These are phyloP conservation scores for Penstemon newberryi DNA, from an alignment of 257 asterid species.

Conservation along the genomic window DNA sequence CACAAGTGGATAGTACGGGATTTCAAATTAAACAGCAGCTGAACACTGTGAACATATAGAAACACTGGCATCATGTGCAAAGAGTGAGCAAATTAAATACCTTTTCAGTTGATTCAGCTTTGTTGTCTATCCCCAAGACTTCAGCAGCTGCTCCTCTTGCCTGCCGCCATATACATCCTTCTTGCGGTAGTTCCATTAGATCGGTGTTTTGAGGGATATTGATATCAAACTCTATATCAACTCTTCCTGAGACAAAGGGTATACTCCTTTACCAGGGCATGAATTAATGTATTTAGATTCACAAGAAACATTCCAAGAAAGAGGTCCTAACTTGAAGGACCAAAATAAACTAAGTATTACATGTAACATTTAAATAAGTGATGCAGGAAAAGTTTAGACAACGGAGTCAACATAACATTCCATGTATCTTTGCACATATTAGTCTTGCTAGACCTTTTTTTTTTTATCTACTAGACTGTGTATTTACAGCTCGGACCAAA, in stretches of 20 bases:
- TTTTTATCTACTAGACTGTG: no score
- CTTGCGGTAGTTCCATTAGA: constrained; percentile 71
- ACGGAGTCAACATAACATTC: no score
- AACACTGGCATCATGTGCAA: not conserved
- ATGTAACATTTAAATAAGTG: no score
- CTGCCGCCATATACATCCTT: constrained; percentile 80
- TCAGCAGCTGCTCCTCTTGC: constrained; percentile 88
- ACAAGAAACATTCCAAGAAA: not conserved
- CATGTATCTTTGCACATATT: no score
- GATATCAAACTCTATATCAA: constrained; percentile 56
- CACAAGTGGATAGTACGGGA: constrained; percentile 23
- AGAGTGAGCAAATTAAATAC: constrained; percentile 34
- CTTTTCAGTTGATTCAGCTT: constrained; percentile 53
- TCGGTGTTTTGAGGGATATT: constrained; percentile 60
- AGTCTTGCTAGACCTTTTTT: no score
- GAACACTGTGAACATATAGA: constrained; percentile 17
- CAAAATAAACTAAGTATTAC: no score
- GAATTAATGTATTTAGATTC: not conserved
- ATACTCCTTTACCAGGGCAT: constrained; percentile 19
- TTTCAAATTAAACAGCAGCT: constrained; percentile 22
- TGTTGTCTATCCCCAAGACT: constrained; percentile 53
- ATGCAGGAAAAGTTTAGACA: no score
- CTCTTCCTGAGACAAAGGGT: constrained; percentile 52
- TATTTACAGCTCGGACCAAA: no score
- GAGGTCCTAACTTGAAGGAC: not conserved